A percentile compares a stretch with the other conserved stretches of the same genome.
phyloP scores from a whole-genome alignment of 2,329 filamentous ascomycete genomes.

The Ustulina deusta region DNA sequence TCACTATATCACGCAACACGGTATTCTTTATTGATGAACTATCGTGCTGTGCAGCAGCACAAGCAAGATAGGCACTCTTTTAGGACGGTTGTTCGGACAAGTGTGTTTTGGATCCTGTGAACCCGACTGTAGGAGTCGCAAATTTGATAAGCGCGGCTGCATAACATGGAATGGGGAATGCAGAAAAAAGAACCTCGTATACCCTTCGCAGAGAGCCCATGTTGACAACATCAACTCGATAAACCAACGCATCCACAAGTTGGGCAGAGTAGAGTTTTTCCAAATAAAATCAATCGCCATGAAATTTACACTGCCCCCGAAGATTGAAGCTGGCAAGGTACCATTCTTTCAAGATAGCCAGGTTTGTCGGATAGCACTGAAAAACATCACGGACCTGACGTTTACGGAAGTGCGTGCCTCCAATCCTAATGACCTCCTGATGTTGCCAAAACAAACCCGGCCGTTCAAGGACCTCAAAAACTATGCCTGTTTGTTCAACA shows the following conservation, averaged over 20 bases:
- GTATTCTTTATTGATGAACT: too few species aligned
- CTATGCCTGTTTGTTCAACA: background rate
- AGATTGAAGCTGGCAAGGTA: background rate
- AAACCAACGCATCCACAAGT: background rate
- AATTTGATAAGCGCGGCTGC: too few species aligned
- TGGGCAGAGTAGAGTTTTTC: background rate
- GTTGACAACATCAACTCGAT: conserved; percentile 7
- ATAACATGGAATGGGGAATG: too few species aligned
- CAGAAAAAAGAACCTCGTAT: background rate
- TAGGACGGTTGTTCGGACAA: too few species aligned
- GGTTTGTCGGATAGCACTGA: background rate
- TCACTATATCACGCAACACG: background rate
- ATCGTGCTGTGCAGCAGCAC: too few species aligned
- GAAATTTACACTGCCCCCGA: background rate
- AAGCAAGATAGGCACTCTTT: too few species aligned
- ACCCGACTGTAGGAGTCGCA: too few species aligned
- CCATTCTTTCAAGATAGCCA: background rate
- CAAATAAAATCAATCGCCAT: background rate
- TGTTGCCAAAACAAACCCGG: background rate
- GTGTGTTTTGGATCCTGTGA: too few species aligned
- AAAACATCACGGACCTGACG: background rate
- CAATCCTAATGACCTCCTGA: background rate
- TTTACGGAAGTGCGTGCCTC: background rate
- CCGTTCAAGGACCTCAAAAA: background rate
- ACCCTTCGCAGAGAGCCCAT: background rate